These are phyloP conservation scores for Penicillium canariense DNA, from an alignment of 495 filamentous ascomycete species.

Conservation along the genomic window DNA sequence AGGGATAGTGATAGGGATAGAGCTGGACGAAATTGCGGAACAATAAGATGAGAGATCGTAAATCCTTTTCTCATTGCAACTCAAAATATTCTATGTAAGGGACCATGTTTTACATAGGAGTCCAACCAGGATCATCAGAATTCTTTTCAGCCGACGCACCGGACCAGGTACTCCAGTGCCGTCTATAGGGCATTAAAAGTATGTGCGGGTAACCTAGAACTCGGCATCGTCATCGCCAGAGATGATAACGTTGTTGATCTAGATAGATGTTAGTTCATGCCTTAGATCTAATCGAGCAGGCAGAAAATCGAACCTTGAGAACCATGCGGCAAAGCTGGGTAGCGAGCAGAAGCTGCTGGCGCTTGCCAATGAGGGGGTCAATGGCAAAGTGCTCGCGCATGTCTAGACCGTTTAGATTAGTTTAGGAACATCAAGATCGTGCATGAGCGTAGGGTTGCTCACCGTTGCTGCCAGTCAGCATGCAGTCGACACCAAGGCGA, in stretches of 20 bases:
- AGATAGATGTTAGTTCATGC: slow-evolving; percentile 20
- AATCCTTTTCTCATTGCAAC: slow-evolving; percentile 32
- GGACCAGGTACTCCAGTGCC: slow-evolving; percentile 6
- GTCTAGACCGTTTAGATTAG: slow-evolving; percentile 46
- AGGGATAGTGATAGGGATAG: no score
- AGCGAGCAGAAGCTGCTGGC: slow-evolving; percentile 91
- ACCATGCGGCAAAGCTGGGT: slow-evolving; percentile 99
- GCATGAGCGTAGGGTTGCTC: slow-evolving; percentile 22
- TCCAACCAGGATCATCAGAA: slow-evolving; percentile 25
- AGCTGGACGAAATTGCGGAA: not conserved
- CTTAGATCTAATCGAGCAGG: not conserved
- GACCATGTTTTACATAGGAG: slow-evolving; percentile 33
- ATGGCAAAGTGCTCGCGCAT: slow-evolving; percentile 98
- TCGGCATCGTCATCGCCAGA: slow-evolving; percentile 89
- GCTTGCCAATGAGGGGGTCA: slow-evolving; percentile 95
- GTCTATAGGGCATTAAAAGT: slow-evolving; percentile 24
- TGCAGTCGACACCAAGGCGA: slow-evolving; percentile 93
- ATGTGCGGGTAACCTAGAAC: slow-evolving; percentile 58
- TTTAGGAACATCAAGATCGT: not conserved
- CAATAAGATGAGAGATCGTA: slow-evolving; percentile 17
- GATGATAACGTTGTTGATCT: slow-evolving; percentile 92
- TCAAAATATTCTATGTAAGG: slow-evolving; percentile 31
- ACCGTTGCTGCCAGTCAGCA: slow-evolving; percentile 88
- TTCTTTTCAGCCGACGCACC: slow-evolving; percentile 18
- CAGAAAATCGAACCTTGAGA: slow-evolving; percentile 70